phyloP scores from a whole-genome alignment of 305 asterid genomes.

The Striga hermonthica region DNA sequence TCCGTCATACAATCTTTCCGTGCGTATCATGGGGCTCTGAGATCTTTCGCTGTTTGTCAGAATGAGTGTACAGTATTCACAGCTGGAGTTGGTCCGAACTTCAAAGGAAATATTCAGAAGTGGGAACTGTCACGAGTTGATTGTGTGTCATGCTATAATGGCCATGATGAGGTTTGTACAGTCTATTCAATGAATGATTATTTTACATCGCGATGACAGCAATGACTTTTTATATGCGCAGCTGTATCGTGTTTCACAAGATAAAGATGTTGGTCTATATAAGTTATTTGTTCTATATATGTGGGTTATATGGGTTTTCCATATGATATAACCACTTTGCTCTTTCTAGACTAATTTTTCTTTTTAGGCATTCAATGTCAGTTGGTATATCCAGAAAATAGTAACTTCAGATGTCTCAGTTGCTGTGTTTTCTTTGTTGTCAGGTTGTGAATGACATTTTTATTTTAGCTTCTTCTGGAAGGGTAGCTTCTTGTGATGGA shows the following conservation, averaged over 20 bases:
- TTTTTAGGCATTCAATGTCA: constrained; percentile 6
- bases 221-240: constrained; percentile 26
- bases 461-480: constrained; percentile 70
- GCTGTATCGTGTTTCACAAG: constrained; percentile 4
- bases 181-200: constrained; percentile 20
- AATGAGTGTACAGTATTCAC: constrained; percentile 85
- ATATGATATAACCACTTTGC: constrained; percentile 4
- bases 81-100: constrained; percentile 95
- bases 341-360: constrained; percentile 9
- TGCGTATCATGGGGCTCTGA: constrained; percentile 90
- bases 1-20: constrained; percentile 80
- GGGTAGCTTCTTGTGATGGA: constrained; percentile 99
- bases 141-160: constrained; percentile 75
- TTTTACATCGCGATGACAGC: constrained; percentile 22
- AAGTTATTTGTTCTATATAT: neutral
- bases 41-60: constrained; percentile 88
- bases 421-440: constrained; percentile 25
- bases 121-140: constrained; percentile 81
- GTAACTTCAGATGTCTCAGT: constrained; percentile 25
- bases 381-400: constrained; percentile 14
- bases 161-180: constrained; percentile 88
- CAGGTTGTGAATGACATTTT: constrained; percentile 91
- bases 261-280: neutral
- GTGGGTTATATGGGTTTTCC: neutral
- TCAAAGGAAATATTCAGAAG: constrained; percentile 94